Percentiles rank a stretch among this genome's conserved stretches.
Conservation (phyloP, 257 asterid genomes). For the Gentiana dahurica region DNA sequence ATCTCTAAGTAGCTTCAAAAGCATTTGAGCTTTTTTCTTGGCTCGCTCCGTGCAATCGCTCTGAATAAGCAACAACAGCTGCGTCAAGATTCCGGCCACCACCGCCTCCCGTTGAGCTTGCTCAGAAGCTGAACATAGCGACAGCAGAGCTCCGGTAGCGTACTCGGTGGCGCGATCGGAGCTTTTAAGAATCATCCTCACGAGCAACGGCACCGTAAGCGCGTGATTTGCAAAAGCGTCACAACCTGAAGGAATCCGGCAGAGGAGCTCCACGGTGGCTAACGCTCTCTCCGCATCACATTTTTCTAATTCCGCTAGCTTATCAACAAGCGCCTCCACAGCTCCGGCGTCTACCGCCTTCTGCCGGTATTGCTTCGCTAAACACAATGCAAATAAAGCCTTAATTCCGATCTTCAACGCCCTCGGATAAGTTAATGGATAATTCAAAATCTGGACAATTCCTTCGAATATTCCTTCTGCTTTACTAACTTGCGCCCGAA, state of each 20-base stretch:
- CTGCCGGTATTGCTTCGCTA: conserved; percentile 77
- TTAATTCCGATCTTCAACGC: conserved; percentile 77
- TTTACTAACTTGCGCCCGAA: conserved; percentile 52
- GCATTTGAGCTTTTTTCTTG: conserved; percentile 89
- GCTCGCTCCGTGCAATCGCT: conserved; percentile 98
- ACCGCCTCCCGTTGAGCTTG: conserved; percentile 50
- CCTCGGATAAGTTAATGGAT: conserved; percentile 51
- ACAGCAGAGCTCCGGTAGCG: conserved; percentile 84
- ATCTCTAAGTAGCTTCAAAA: conserved; percentile 66
- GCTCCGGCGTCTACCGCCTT: conserved; percentile 81
- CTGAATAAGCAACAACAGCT: conserved; percentile 71
- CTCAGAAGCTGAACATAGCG: conserved; percentile 78
- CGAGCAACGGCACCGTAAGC: conserved; percentile 74
- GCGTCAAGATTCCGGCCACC: conserved; percentile 75
- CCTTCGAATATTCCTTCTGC: conserved; percentile 73
- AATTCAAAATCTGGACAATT: conserved; percentile 49
- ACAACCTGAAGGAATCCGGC: conserved; percentile 71
- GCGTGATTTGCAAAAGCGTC: conserved; percentile 67
- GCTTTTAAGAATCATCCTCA: conserved; percentile 56
- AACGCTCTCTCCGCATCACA: conserved; percentile 94
- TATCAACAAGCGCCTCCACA: conserved; percentile 50
- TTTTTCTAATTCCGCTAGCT: conserved; percentile 62
- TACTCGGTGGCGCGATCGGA: conserved; percentile 95
- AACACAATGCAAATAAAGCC: conserved; percentile 79
- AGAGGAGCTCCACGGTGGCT: conserved; percentile 90